Percentiles rank a stretch among this genome's conserved stretches.
Evolutionary conservation across 2,329 filamentous ascomycete species (phyloP).

Genomic region (Fusarium dimerum): DNA sequence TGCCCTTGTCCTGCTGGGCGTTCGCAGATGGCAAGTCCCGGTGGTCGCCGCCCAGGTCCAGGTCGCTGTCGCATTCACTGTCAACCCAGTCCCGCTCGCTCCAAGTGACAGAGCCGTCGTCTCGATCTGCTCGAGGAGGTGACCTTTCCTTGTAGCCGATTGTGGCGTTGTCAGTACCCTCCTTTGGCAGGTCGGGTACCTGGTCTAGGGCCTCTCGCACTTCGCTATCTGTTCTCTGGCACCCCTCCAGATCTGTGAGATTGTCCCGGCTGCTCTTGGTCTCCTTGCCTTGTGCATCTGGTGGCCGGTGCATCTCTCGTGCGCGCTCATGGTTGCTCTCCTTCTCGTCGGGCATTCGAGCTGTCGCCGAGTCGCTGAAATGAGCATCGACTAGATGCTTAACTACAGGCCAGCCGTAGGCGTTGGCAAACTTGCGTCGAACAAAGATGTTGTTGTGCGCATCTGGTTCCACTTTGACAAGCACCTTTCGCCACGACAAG

Average conservation of each 20-base stretch:
- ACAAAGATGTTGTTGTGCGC: slow-evolving; percentile 99
- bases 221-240: slow-evolving; percentile 31
- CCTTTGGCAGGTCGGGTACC: slow-evolving; percentile 46
- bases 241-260: slow-evolving; percentile 3
- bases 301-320: slow-evolving; percentile 55
- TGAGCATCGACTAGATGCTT: slow-evolving; percentile 95
- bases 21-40: slow-evolving; percentile 15
- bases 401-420: slow-evolving; percentile 95
- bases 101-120: slow-evolving; percentile 61
- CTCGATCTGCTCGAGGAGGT: slow-evolving; percentile 27
- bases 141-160: slow-evolving; percentile 2
- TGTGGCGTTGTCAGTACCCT: slow-evolving; percentile 23
- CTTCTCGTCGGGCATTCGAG: slow-evolving; percentile 66
- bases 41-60: slow-evolving; percentile 28
- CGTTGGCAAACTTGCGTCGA: slow-evolving; percentile 93
- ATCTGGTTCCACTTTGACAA: slow-evolving; percentile 93
- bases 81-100: slow-evolving; percentile 45
- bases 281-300: slow-evolving; percentile 66
- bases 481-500: slow-evolving; percentile 92
- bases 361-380: slow-evolving; percentile 71
- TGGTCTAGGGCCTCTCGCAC: slow-evolving; percentile 42
- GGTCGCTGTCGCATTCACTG: slow-evolving; percentile 29
- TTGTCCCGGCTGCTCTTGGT: slow-evolving; percentile 43
- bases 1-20: slow-evolving; percentile 22
- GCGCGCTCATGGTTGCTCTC: slow-evolving; percentile 71